Evolutionary conservation across 768 basidiomycete species (phyloP).

Genomic region (Pulveroboletus sp.): DNA sequence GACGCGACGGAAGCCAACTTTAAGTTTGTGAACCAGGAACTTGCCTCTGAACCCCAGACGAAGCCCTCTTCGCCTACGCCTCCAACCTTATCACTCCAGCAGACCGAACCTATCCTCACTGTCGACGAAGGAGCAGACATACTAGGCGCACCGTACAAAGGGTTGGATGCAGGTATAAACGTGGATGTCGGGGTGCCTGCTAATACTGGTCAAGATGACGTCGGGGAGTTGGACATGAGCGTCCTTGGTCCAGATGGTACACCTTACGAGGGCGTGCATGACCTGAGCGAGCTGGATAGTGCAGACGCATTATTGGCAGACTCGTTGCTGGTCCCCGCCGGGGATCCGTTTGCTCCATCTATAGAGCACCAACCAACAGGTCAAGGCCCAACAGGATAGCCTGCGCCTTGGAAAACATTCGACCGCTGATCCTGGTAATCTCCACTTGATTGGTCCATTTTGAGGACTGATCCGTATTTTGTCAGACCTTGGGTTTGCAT

Average conservation of each 20-base stretch:
- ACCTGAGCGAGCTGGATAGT: slow-evolving; percentile 53
- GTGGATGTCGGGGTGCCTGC: slow-evolving; percentile 39
- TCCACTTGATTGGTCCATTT: not conserved
- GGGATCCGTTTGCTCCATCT: slow-evolving; percentile 53
- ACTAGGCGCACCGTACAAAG: slow-evolving; percentile 56
- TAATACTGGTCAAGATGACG: slow-evolving; percentile 28
- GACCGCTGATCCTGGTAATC: slow-evolving; percentile 5
- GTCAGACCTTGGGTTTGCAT: not conserved
- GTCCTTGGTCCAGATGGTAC: slow-evolving; percentile 63
- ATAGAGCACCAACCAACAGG: slow-evolving; percentile 19
- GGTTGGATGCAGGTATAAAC: slow-evolving; percentile 45
- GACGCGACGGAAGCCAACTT: slow-evolving; percentile 37
- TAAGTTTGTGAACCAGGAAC: slow-evolving; percentile 32
- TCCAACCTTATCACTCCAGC: slow-evolving; percentile 52
- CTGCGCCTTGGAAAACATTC: not conserved
- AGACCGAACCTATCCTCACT: slow-evolving; percentile 42
- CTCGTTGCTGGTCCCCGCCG: slow-evolving; percentile 53
- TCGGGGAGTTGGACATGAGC: slow-evolving; percentile 58
- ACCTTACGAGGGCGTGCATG: slow-evolving; percentile 48
- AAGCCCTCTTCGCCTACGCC: slow-evolving; percentile 69
- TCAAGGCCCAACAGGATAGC: slow-evolving; percentile 12
- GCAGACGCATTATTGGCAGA: slow-evolving; percentile 56
- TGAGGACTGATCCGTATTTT: slow-evolving; percentile 4
- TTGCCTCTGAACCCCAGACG: slow-evolving; percentile 48
- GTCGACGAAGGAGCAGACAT: slow-evolving; percentile 38